A percentile compares a stretch with the other conserved stretches of the same genome.
Evolutionary conservation across 1,284 basidiomycete genomes (phyloP).

Genomic region (Cutaneotrichosporon mucoides): DNA sequence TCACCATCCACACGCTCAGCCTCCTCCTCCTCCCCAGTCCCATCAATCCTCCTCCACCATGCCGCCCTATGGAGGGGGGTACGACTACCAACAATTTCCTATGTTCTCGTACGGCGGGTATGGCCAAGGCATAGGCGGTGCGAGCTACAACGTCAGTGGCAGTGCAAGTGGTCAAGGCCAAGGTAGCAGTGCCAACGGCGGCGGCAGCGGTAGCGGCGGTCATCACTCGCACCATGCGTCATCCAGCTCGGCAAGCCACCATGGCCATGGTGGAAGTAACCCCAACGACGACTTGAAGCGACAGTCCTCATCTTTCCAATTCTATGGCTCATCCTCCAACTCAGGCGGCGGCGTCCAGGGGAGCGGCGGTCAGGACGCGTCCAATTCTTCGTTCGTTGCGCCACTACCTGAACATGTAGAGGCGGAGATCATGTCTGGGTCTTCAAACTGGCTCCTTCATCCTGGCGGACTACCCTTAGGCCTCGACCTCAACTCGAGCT

Average conservation of each 20-base stretch:
- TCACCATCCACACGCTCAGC: no score
- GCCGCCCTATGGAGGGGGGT: no score
- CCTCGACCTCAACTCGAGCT: background rate
- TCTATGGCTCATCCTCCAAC: background rate
- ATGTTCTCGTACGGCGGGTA: no score
- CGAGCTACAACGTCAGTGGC: constrained; percentile 3
- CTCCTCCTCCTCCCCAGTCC: no score
- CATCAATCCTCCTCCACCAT: no score
- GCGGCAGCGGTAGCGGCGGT: no score
- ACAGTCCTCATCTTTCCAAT: background rate
- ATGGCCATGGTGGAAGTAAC: background rate
- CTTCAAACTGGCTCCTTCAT: constrained; percentile 1
- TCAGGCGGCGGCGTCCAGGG: background rate
- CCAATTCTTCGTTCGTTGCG: background rate
- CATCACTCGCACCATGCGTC: background rate
- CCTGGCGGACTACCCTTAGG: background rate
- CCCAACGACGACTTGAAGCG: background rate
- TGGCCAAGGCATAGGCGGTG: no score
- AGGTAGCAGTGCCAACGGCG: no score
- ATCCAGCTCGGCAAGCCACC: background rate
- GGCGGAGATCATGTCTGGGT: background rate
- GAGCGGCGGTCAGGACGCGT: background rate
- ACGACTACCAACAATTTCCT: no score
- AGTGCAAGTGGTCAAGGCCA: background rate
- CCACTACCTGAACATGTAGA: constrained; percentile 13